Conservation (phyloP, 2,329 filamentous ascomycete genomes). For the Elsinoe batatas region DNA sequence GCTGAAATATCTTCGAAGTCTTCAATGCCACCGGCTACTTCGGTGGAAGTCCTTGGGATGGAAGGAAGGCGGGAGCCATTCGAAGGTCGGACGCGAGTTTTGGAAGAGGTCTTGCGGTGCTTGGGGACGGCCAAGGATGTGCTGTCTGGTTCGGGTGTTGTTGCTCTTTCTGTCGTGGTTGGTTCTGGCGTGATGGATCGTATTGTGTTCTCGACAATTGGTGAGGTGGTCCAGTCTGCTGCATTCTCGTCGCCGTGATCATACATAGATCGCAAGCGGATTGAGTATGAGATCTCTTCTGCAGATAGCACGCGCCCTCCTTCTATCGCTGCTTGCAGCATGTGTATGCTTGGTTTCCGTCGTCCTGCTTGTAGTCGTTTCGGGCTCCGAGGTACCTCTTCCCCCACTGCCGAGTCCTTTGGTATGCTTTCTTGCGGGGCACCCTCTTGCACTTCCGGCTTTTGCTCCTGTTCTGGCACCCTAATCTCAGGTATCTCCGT, state of each 20-base stretch:
- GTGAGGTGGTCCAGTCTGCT: constrained; percentile 30
- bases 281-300: constrained; percentile 53
- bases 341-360: constrained; percentile 28
- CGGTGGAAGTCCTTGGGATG: constrained; percentile 43
- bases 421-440: constrained; percentile 15
- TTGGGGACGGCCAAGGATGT: constrained; percentile 10
- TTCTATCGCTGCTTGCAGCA: constrained; percentile 27
- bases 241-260: constrained; percentile 50
- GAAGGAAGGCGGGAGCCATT: constrained; percentile 20
- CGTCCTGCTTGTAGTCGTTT: constrained; percentile 22
- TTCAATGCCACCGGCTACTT: constrained; percentile 54
- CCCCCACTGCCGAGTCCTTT: constrained; percentile 20
- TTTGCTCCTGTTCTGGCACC: not conserved
- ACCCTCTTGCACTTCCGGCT: constrained; percentile 9
- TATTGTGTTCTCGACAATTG: constrained; percentile 1
- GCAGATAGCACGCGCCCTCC: constrained; percentile 46
- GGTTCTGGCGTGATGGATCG: constrained; percentile 8
- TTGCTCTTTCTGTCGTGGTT: constrained; percentile 3
- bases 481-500: constrained; percentile 1
- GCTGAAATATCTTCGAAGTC: constrained; percentile 54
- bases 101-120: constrained; percentile 10
- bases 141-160: constrained; percentile 15
- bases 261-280: constrained; percentile 55
- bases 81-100: constrained; percentile 2
- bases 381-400: constrained; percentile 14